Base-by-base conservation (phyloP, 805 yeast genomes). In the Schwanniomyces occidentalis region DNA sequence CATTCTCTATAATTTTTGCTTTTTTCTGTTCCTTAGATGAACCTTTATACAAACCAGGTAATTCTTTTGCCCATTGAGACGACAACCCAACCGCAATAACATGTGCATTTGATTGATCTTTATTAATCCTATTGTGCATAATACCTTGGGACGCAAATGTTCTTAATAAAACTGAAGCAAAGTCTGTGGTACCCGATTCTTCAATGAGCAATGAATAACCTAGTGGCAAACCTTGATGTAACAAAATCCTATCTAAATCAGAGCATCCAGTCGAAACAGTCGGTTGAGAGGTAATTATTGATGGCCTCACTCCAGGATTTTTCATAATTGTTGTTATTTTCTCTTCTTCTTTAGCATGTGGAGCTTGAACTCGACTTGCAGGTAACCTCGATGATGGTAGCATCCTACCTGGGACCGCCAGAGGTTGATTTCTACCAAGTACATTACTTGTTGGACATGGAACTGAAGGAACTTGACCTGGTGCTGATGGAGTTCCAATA, bases 171-270 rank as follows among this genome's bases (percentile, higher is more conserved):
- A 86, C 80, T 5, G 88, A 74, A 5, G 85, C 72, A 52, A 88
- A 91, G 52, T 91, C 97, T 0, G 98, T 91, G 5, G 91, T 82
- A 0, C 95, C 93, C 10, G 77, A 74, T 54, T 91, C 98, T 55
- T 87, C 91, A 4, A 91, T 54, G 9, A 90, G 56, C 24, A 89
- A 52, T 5, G 85, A 72, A 8, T 70, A 60, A 1, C 96, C 95
- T 8, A 86, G 46, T 1, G 98, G 98, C 10, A 90, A 55, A 1
- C 99, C 99, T 37, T 78, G 83, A 57, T 91, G 98, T 1, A 75
- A 76, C 33, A 91, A 54, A 3, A 86, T 59, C 44, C 71, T 76
- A 56, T 91, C 98, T 15, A 91, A 57, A 51, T 87, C 90, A 6
- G 70, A 54, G 16, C 83, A 73, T 2, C 97, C 97, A 0, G 95